Evolutionary conservation across 208 protist species (phyloP), one percentile per base, ranked within the genome.

Genomic region (Wallacemonas sp.): DNA sequence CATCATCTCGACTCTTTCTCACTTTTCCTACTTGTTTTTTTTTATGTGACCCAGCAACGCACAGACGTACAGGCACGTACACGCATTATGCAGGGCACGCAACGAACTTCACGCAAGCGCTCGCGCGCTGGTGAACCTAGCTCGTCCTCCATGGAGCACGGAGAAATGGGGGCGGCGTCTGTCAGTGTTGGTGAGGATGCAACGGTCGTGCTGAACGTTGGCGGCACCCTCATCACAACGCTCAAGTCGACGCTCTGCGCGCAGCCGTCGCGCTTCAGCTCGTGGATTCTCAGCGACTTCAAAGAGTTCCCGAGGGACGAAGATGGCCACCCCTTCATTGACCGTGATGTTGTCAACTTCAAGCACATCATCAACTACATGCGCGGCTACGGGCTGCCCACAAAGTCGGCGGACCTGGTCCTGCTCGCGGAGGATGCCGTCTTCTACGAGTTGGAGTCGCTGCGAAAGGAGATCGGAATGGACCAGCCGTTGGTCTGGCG

Each of bases 281-380:
- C 87, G 75, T 91, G 85, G 86, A 61, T 87, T 0, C 63, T 72
- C 20, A 75, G 75, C 49, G 70, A 89, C 67, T 96, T 96, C 62
- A 45, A 61, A 10, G 79, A 67, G 10, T 76, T 92, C 20, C 88
- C 91, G n/a, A 84, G 82, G 22, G 91, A 96, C 61, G 22, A 50
- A 23, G 74, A 81, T 12, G 89, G 87, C 4, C 77, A 82, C 67
- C 88, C 87, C 1, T 97, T 95, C 50, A 74, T 97, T 49, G 91
- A 97, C 69, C 84, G 91, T 33, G 91, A 97, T 57, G 70, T 82
- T 0, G 70, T 68, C 31, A 95, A 83, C 45, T 94, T 97, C 65
- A 32, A 72, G 11, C 76, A 89, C 50, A 81, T 97, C 32, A 52
- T 97, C 31, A 93, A 94, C 77, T 94, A 88, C 67, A 67, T 94